phyloP scores from a whole-genome alignment of 495 filamentous ascomycete genomes.

The Penicillium atrosanguineum region DNA sequence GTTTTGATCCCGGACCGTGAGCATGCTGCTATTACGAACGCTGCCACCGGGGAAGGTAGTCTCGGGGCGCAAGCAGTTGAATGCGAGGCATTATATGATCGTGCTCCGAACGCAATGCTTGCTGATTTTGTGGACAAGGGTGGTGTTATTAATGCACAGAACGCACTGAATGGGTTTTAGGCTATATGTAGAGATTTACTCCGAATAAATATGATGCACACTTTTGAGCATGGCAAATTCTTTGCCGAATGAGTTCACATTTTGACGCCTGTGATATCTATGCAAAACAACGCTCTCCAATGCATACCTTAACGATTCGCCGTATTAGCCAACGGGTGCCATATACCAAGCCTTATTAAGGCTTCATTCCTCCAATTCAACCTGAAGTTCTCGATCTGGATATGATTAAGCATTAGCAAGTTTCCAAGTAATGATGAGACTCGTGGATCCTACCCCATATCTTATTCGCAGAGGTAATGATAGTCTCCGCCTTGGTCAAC shows the following conservation, averaged over 20 bases:
- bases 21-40: conserved; percentile 57
- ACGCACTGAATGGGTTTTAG: conserved; percentile 56
- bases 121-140: conserved; percentile 69
- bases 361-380: conserved; percentile 41
- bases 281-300: conserved; percentile 8
- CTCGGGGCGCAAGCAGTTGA: conserved; percentile 54
- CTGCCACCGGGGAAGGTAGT: conserved; percentile 47
- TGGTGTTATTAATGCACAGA: conserved; percentile 54
- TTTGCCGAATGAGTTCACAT: not conserved
- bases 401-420: conserved; percentile 4
- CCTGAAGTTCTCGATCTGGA: conserved; percentile 42
- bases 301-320: not conserved
- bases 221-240: not conserved
- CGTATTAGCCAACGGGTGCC: not conserved
- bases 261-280: not conserved
- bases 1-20: conserved; percentile 56
- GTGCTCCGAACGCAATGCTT: conserved; percentile 57
- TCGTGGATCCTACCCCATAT: conserved; percentile 58
- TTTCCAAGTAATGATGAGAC: not conserved
- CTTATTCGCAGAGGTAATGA: conserved; percentile 66
- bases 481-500: conserved; percentile 63
- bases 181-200: not conserved
- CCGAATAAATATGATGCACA: not conserved
- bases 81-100: conserved; percentile 54
- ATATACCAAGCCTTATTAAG: not conserved